Base-by-base conservation (phyloP, 768 basidiomycete species). In the Serpula lacrymans region DNA sequence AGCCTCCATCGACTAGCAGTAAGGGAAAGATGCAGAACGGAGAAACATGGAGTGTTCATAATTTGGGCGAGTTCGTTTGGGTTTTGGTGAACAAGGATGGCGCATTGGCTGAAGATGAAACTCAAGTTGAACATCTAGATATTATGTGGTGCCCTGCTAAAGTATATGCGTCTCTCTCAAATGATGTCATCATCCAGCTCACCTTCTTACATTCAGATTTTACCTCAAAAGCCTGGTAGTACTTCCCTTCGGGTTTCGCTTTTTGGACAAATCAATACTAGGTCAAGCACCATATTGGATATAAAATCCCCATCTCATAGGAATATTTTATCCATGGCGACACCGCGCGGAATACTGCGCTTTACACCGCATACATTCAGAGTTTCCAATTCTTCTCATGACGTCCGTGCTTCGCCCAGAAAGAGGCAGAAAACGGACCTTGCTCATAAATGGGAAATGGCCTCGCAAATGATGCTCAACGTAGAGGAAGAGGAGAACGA, bases 101-200 rank as follows among this genome's bases (percentile, higher is more conserved):
- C 14, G 51, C 52, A 16, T 48, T 59, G 16, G 34, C 52, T 16
- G 51, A 55, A 25, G 54, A 53, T 22, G 55, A 52, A 2, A 57
- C 45, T 10, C 60, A 62, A 12, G 43, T 46, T 26, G 46, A 51
- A 9, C 41, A 12, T 3, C 34, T 45, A 6, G 46, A 50, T 5
- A 34, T 57, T 42, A 58, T 78, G 27, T 88, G 85, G 85, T 88
- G 85, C 85, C 85, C 85, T 16, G 82, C 70, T 21, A 71, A 73
- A 67, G 85, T 85, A 51, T 48, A 67, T 60, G 18, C 35, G 8
- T 34, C 21, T 28, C 42, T 49, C 23, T 34, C 6, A 37, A 32
- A 14, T 29, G 32, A 42, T n/a, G 26, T 21, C 20, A 36, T 9
- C 37, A 0, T 33, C 42, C 23, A 47, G 57, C 48, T 45, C 43